Conservation (phyloP, 805 yeast species). For the Wickerhamomyces silvicola region DNA sequence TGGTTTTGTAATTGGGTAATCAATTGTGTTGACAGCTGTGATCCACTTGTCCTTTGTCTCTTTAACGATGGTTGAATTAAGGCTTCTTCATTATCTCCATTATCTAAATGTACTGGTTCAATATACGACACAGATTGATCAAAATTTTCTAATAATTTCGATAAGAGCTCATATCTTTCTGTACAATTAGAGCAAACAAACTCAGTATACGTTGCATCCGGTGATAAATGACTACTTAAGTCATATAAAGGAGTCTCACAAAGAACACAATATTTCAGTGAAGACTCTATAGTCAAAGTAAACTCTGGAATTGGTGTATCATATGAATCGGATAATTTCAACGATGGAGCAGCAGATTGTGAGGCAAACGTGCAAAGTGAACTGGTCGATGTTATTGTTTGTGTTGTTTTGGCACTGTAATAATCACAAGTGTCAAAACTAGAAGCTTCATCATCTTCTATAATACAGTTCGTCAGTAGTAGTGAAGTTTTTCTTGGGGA, state of each 20-base stretch:
- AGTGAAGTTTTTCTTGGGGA: conserved; percentile 2
- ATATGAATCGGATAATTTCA: conserved; percentile 11
- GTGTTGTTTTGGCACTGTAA: conserved; percentile 6
- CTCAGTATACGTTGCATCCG: conserved; percentile 30
- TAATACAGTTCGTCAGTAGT: conserved; percentile 4
- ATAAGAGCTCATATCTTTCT: conserved; percentile 46
- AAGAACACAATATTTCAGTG: conserved; percentile 45
- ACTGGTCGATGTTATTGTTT: neutral
- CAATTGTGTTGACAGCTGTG: conserved; percentile 22
- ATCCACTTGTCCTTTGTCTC: conserved; percentile 4
- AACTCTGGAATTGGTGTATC: conserved; percentile 8
- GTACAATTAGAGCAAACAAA: conserved; percentile 61
- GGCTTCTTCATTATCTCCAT: conserved; percentile 18
- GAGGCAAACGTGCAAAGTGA: conserved; percentile 3
- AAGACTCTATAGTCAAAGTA: conserved; percentile 6
- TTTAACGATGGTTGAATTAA: conserved; percentile 6
- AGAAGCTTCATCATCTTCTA: conserved; percentile 1
- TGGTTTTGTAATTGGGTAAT: conserved; percentile 27
- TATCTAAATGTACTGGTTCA: conserved; percentile 11
- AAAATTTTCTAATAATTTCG: conserved; percentile 31
- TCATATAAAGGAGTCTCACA: conserved; percentile 70
- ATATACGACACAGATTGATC: conserved; percentile 24
- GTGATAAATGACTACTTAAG: conserved; percentile 34
- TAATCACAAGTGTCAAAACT: conserved; percentile 2
- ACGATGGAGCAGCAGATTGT: conserved; percentile 10